phyloP scores from a whole-genome alignment of 441 rosid genomes.

The Francoa sonchifolia region DNA sequence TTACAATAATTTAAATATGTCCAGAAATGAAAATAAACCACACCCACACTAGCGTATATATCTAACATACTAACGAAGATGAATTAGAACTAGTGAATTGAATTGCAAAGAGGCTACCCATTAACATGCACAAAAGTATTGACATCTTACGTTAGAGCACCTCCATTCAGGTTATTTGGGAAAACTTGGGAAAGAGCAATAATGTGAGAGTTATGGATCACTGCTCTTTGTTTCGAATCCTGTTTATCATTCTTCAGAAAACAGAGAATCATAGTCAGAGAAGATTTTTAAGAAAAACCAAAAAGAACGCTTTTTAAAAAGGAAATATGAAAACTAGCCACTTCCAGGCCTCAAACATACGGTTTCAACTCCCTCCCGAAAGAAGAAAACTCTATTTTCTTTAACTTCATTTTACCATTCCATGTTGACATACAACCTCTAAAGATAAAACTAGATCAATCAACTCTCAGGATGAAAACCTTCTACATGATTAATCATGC shows the following conservation, averaged over 20 bases:
- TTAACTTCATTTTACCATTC: neutral
- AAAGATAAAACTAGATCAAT: no score
- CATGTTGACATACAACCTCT: no score
- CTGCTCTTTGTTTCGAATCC: slow-evolving; percentile 56
- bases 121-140: slow-evolving; percentile 8
- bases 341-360: neutral
- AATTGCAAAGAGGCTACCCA: slow-evolving; percentile 1
- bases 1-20: slow-evolving; percentile 12
- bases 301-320: slow-evolving; percentile 2
- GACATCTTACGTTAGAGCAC: slow-evolving; percentile 61
- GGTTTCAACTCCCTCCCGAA: neutral
- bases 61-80: slow-evolving; percentile 1
- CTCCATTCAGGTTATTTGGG: slow-evolving; percentile 76
- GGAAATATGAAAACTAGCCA: no score
- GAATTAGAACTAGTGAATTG: no score
- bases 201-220: slow-evolving; percentile 75
- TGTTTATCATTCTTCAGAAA: slow-evolving; percentile 57
- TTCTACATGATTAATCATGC: no score
- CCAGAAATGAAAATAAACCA: slow-evolving; percentile 1
- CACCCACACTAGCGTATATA: neutral
- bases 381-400: neutral
- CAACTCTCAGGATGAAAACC: no score
- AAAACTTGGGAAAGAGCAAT: slow-evolving; percentile 79
- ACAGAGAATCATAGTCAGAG: slow-evolving; percentile 14
- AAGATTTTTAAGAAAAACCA: slow-evolving; percentile 10